These are phyloP conservation scores for Saccharomyces pastorianus DNA, from an alignment of 1,139 yeast species.

Conservation along the genomic window DNA sequence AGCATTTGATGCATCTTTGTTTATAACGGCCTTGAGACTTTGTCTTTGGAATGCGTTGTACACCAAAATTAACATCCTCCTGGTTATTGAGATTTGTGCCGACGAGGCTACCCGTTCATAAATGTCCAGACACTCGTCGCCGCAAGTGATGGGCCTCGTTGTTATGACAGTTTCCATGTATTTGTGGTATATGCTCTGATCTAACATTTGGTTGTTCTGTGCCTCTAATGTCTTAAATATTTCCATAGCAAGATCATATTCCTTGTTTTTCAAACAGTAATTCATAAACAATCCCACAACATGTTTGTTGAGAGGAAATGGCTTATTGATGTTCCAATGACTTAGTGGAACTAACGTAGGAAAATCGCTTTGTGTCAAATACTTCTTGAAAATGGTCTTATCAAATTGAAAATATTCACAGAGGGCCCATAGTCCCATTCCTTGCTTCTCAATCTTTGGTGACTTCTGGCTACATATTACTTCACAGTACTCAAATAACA, in stretches of 20 bases:
- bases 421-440: slow-evolving; percentile 11
- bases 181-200: slow-evolving; percentile 14
- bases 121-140: slow-evolving; percentile 13
- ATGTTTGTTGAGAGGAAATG: slow-evolving; percentile 13
- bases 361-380: slow-evolving; percentile 7
- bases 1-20: neutral
- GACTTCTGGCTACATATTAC: slow-evolving; percentile 13
- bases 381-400: slow-evolving; percentile 2
- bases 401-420: slow-evolving; percentile 15
- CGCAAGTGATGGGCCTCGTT: slow-evolving; percentile 17
- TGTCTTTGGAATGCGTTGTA: slow-evolving; percentile 3
- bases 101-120: slow-evolving; percentile 11
- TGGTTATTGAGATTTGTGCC: neutral
- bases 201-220: slow-evolving; percentile 10
- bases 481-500: slow-evolving; percentile 23
- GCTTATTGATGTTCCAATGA: slow-evolving; percentile 15
- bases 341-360: slow-evolving; percentile 9
- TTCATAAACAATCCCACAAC: slow-evolving; percentile 20
- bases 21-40: neutral
- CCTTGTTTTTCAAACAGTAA: slow-evolving; percentile 12
- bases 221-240: slow-evolving; percentile 8
- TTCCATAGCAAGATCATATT: slow-evolving; percentile 13
- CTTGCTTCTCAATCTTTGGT: slow-evolving; percentile 4
- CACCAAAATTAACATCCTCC: neutral
- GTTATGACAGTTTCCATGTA: slow-evolving; percentile 15